Evolutionary conservation across 1,284 basidiomycete species (phyloP).

Genomic region (Cryptococcus sp.): DNA sequence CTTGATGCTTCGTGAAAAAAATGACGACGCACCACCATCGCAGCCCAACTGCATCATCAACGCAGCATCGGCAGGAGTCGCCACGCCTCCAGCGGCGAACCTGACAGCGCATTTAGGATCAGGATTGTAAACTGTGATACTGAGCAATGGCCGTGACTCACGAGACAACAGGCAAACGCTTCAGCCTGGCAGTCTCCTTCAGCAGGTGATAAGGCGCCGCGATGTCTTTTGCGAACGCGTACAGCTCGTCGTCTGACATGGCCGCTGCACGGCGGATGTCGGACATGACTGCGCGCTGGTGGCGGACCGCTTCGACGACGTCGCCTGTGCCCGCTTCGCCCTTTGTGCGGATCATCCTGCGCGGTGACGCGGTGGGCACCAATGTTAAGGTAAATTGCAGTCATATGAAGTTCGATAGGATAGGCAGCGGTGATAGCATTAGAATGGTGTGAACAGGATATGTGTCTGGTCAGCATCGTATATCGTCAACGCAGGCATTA

Average conservation of each 20-base stretch:
- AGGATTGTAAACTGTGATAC: too few relatives aligned
- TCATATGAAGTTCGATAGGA: neutral
- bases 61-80: constrained; percentile 94
- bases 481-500: neutral
- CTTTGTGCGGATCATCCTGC: constrained; percentile 83
- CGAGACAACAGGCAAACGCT: constrained; percentile 83
- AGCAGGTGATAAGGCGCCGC: constrained; percentile 96
- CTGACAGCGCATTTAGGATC: constrained; percentile 50
- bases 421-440: too few relatives aligned
- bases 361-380: neutral
- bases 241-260: constrained; percentile 95
- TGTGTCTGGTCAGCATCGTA: neutral
- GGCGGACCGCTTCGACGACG: constrained; percentile 94
- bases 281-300: constrained; percentile 78
- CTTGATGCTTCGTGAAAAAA: constrained; percentile 4
- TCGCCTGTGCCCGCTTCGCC: constrained; percentile 98
- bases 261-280: constrained; percentile 84
- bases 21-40: constrained; percentile 76
- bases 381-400: neutral
- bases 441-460: neutral
- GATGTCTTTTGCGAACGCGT: constrained; percentile 87
- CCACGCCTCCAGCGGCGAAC: constrained; percentile 95
- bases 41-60: constrained; percentile 99
- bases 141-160: constrained; percentile 18
- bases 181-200: constrained; percentile 92